Base-by-base conservation (phyloP, 2,329 filamentous ascomycete species). In the Talaromyces sp. region DNA sequence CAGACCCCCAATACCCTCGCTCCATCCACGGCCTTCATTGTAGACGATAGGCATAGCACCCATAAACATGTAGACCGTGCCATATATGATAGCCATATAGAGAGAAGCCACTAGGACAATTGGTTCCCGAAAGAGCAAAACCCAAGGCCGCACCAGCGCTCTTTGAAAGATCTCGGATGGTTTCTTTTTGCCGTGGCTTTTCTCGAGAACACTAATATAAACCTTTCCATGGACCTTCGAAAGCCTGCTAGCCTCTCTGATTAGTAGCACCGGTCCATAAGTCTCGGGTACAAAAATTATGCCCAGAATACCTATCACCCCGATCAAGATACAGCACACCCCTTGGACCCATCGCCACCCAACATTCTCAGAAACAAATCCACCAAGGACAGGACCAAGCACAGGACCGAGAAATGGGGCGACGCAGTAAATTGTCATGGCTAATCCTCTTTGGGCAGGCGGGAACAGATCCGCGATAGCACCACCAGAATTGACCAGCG, bases 331-430 rank as follows among this genome's bases (percentile, higher is more conserved):
- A n/a, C 55, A 78, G 74, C 3, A 82, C 74, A 9, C 75, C 75
- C 58, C 75, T 68, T 21, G 59, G 2, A 79, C 71, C 78, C 78
- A 79, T 65, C 77, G 64, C 79, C 78, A 78, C 2, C 76, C 78
- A 29, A 74, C 72, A 10, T 73, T 73, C 69, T 77, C 73, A 1
- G 73, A 77, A 0, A 81, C 65, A 65, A 83, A 83, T 0, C 81
- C 81, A 14, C 80, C 81, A 21, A 82, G 75, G 12, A 83, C 77
- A 1, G 81, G 81, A 0, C 81, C 82, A 1, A 83, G 68, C 0
- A 82, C 76, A 0, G 77, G 75, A 3, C 77, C 78, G 65, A 79
- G 72, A 66, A 80, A 79, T 0, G 78, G 77, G 2, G 76, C 77
- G 8, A 73, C 70, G 5, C 74, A 71, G 60, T 78, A 80, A 6